Conservation (phyloP, 2,329 filamentous ascomycete genomes). For the Volutella citrinella region DNA sequence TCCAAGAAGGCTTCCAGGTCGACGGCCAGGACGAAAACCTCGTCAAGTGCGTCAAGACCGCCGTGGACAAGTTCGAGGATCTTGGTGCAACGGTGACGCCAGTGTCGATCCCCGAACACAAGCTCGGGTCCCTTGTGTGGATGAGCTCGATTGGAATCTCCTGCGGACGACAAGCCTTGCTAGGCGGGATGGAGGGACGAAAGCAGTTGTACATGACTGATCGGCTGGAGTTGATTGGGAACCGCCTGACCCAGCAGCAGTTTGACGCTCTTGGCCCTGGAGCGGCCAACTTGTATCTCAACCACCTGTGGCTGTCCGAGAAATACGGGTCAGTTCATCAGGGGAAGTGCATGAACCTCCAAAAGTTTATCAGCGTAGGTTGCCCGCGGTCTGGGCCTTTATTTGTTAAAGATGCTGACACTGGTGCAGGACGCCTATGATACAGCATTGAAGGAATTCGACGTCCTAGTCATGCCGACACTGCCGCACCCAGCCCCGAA, state of each 20-base stretch:
- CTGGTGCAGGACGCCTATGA: conserved; percentile 6
- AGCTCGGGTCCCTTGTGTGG: background rate
- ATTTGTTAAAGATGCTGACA: too few relatives aligned
- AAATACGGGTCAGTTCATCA: too few relatives aligned
- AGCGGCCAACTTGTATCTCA: conserved; percentile 3
- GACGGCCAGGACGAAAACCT: background rate
- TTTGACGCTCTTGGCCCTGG: too few relatives aligned
- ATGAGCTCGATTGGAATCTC: conserved; percentile 1
- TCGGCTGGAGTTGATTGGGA: background rate
- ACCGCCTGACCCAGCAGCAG: too few relatives aligned
- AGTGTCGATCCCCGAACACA: conserved; percentile 1
- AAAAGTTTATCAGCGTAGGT: too few relatives aligned
- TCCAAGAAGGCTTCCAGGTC: background rate
- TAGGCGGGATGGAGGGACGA: too few relatives aligned
- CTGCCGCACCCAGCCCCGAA: conserved; percentile 1
- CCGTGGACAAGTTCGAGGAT: background rate
- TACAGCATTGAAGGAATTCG: background rate
- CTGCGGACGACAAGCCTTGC: background rate
- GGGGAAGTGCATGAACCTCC: too few relatives aligned
- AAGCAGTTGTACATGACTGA: too few relatives aligned
- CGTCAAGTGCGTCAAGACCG: background rate
- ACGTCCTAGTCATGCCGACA: conserved; percentile 2
- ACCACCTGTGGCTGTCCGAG: too few relatives aligned
- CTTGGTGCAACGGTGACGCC: conserved; percentile 1
- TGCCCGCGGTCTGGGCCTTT: too few relatives aligned